phyloP scores from a whole-genome alignment of 2,329 filamentous ascomycete species.

The Trichoderma harzianum region DNA sequence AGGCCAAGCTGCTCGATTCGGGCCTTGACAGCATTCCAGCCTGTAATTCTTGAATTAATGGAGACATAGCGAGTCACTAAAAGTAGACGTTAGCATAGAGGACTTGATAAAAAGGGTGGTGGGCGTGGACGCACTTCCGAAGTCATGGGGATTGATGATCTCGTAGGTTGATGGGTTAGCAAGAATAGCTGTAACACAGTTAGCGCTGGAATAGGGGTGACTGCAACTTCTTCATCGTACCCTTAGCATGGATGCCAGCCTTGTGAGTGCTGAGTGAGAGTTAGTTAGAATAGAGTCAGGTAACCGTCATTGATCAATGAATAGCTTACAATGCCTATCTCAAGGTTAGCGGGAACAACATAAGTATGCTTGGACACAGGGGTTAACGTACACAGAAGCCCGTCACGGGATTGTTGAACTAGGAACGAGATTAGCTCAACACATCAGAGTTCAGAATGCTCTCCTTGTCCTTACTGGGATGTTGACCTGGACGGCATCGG shows the following conservation, averaged over 20 bases:
- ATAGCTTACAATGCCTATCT: not conserved
- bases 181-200: slow-evolving; percentile 4
- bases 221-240: not conserved
- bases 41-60: slow-evolving; percentile 65
- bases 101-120: not conserved
- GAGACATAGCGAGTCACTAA: slow-evolving; percentile 51
- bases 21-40: slow-evolving; percentile 95
- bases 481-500: slow-evolving; percentile 33
- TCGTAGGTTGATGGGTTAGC: not conserved
- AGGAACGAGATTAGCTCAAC: not conserved
- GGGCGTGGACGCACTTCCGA: not conserved
- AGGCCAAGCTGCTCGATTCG: slow-evolving; percentile 69
- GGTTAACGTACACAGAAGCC: slow-evolving; percentile 16
- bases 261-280: slow-evolving; percentile 10
- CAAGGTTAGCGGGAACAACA: not conserved
- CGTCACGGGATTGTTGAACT: slow-evolving; percentile 32
- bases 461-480: slow-evolving; percentile 18
- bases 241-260: slow-evolving; percentile 36
- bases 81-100: not conserved
- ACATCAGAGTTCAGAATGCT: not conserved
- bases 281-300: not conserved
- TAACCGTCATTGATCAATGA: not conserved
- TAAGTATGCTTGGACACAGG: not conserved
- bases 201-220: not conserved
- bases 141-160: not conserved